Evolutionary conservation across 768 basidiomycete species (phyloP).

Genomic region (Chalciporus piperatus): DNA sequence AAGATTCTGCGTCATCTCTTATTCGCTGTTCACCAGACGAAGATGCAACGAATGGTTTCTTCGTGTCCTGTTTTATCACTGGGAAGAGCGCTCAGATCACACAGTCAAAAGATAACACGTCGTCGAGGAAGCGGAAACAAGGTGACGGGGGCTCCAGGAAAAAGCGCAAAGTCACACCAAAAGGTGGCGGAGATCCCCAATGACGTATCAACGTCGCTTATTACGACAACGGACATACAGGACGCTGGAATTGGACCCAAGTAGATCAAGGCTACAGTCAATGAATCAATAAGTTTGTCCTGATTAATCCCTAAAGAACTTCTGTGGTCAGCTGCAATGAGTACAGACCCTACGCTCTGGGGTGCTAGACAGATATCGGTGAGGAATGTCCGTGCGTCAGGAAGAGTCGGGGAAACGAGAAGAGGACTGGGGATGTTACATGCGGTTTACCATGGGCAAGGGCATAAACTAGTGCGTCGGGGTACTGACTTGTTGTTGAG

Average conservation of each 20-base stretch:
- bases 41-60: conserved; percentile 95
- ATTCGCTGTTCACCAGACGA: conserved; percentile 76
- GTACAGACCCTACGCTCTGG: conserved; percentile 30
- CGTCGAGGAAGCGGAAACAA: conserved; percentile 27
- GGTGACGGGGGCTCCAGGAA: conserved; percentile 15
- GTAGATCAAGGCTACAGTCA: conserved; percentile 26
- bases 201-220: conserved; percentile 1
- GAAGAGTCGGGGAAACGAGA: conserved; percentile 15
- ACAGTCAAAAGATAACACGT: not conserved
- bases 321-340: conserved; percentile 34
- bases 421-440: conserved; percentile 15
- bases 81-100: not conserved
- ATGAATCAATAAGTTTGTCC: conserved; percentile 28
- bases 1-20: conserved; percentile 57
- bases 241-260: conserved; percentile 15
- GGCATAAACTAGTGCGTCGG: conserved; percentile 30
- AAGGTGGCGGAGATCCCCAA: conserved; percentile 3
- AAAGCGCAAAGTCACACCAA: conserved; percentile 16
- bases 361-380: conserved; percentile 20
- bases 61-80: conserved; percentile 86
- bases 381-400: conserved; percentile 16
- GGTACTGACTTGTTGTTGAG: conserved; percentile 66
- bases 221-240: conserved; percentile 6
- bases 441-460: conserved; percentile 26
- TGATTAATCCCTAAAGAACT: conserved; percentile 31